phyloP scores from a whole-genome alignment of 2,329 filamentous ascomycete species.

The Cercospora janseana region DNA sequence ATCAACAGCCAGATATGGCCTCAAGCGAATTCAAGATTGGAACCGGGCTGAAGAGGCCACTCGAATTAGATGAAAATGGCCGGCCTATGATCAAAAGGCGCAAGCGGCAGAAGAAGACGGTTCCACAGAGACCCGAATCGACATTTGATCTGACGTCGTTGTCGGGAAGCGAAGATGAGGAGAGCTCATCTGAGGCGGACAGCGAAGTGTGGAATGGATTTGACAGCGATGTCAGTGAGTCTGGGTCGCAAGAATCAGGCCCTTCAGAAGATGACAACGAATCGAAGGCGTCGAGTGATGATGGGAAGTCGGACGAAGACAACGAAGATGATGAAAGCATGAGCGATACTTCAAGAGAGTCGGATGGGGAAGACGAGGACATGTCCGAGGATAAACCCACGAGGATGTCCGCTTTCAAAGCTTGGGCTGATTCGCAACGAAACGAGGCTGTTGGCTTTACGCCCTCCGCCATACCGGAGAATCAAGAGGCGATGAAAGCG shows the following conservation, averaged over 20 bases:
- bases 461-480: slow-evolving; percentile 47
- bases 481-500: slow-evolving; percentile 44
- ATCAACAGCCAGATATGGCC: too few species aligned
- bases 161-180: slow-evolving; percentile 5
- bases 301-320: background rate
- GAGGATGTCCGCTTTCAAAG: slow-evolving; percentile 74
- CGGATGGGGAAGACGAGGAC: slow-evolving; percentile 28
- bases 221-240: slow-evolving; percentile 5
- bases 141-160: slow-evolving; percentile 1
- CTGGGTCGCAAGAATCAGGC: slow-evolving; percentile 1
- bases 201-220: slow-evolving; percentile 18
- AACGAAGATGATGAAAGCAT: background rate
- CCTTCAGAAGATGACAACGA: background rate
- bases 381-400: slow-evolving; percentile 39
- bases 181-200: background rate
- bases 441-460: slow-evolving; percentile 76
- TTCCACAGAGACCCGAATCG: slow-evolving; percentile 38
- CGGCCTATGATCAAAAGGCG: slow-evolving; percentile 79
- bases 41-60: slow-evolving; percentile 79
- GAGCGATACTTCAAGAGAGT: slow-evolving; percentile 33
- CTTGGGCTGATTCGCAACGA: slow-evolving; percentile 83
- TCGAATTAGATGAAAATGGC: slow-evolving; percentile 76
- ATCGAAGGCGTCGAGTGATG: background rate
- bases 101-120: slow-evolving; percentile 52
- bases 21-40: slow-evolving; percentile 55